Base-by-base conservation (phyloP, 2,329 filamentous ascomycete genomes). In the Chaetomium sp. region DNA sequence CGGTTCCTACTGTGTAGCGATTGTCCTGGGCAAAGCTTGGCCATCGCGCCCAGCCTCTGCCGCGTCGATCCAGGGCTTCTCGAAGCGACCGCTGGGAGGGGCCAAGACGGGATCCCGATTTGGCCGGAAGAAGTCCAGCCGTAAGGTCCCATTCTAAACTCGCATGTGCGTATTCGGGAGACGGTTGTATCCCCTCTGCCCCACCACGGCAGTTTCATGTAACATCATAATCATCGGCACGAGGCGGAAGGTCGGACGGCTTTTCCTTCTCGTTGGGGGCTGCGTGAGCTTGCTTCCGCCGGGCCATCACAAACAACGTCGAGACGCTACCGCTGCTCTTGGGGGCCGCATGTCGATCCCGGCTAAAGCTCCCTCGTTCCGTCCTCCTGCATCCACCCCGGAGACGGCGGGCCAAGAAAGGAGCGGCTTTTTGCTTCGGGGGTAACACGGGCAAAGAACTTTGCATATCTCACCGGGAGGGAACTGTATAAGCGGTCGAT, bases 1-100 rank as follows among this genome's bases (percentile, higher is more conserved):
- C 50, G 25, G 51, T 31, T 49, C 27, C 27, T 29, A n/a, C 27
- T 29, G 27, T 29, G 27, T 29, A 29, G 33, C 21, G n/a, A n/a
- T 54, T n/a, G 21, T 57, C 50, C 23, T 42, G n/a, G 29, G 57
- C 62, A 59, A 67, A 64, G 62, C 65, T 67, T 67, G 56, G 47
- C 54, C 25, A 21, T 6, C 27, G 8, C 25, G 27, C 10, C 25
- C 27, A 53, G 13, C 16, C 50, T 21, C 12, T n/a, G 21, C 47
- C 47, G 47, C 49, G 9, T 23, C 1, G 10, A 47, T 42, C 55
- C 31, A 63, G 55, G 25, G 10, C 21, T 53, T 63, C 51, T 65
- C 45, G 53, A 58, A 61, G 49, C 27, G 45, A 23, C 23, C 7
- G 47, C 33, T 42, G 27, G 42, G 13, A 21, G 54, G 13, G 38